Conservation (phyloP, 2,329 filamentous ascomycete species). For the Fusarium abutilonis region DNA sequence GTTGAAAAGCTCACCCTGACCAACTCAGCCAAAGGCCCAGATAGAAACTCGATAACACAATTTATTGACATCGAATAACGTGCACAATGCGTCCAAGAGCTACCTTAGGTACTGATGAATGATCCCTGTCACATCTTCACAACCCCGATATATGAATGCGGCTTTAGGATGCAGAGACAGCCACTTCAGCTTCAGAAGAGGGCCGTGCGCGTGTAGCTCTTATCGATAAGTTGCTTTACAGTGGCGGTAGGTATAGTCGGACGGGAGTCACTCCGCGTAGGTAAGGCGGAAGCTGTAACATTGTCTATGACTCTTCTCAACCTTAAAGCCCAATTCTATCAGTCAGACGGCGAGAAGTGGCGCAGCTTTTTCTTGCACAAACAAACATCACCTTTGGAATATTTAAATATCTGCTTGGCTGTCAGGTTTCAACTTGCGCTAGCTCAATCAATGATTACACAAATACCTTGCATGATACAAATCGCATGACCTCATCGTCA, state of each 20-base stretch:
- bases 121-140: background rate
- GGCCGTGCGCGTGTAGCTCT: conserved; percentile 26
- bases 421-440: background rate
- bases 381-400: conserved; percentile 8
- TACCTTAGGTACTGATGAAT: background rate
- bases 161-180: conserved; percentile 12
- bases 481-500: conserved; percentile 45
- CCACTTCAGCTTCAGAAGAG: background rate
- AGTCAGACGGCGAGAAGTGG: conserved; percentile 42
- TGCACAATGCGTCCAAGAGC: background rate
- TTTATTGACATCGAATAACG: conserved; percentile 2
- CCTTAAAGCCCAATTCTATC: conserved; percentile 6
- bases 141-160: conserved; percentile 37
- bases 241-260: background rate
- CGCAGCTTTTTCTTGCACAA: conserved; percentile 22
- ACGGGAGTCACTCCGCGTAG: conserved; percentile 41
- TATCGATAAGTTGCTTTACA: conserved; percentile 36
- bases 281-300: conserved; percentile 14
- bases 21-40: conserved; percentile 4
- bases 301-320: conserved; percentile 44
- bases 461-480: conserved; percentile 39
- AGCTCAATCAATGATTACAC: conserved; percentile 47
- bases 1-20: conserved; percentile 6
- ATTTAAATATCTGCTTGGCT: conserved; percentile 15
- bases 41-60: conserved; percentile 18